These are phyloP conservation scores for Pseudocercospora crystallina DNA, from an alignment of 2,329 filamentous ascomycete genomes.

Conservation along the genomic window DNA sequence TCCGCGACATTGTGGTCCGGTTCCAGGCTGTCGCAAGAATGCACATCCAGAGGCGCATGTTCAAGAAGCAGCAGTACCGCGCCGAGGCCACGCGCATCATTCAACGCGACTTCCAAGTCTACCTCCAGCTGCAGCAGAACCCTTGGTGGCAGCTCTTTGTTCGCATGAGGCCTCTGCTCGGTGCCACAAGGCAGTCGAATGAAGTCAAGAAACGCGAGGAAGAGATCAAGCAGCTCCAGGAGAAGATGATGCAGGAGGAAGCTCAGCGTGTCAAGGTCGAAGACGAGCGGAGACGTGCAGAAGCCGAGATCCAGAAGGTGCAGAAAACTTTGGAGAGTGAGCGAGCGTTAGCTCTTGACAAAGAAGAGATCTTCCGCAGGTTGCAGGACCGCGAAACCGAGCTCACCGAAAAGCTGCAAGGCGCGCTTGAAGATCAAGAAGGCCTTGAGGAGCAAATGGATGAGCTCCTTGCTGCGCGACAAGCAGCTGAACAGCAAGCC, in stretches of 20 bases:
- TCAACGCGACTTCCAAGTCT: conserved; percentile 89
- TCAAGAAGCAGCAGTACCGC: conserved; percentile 89
- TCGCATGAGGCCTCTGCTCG: conserved; percentile 91
- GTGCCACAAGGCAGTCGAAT: conserved; percentile 83
- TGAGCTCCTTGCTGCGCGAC: conserved; percentile 82
- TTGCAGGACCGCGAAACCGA: conserved; percentile 88
- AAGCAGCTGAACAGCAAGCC: conserved; percentile 80
- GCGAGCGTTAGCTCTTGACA: conserved; percentile 90
- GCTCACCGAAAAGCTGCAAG: conserved; percentile 87
- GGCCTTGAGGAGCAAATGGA: conserved; percentile 91
- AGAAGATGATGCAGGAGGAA: conserved; percentile 76
- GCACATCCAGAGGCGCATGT: conserved; percentile 81
- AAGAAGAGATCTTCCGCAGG: conserved; percentile 98
- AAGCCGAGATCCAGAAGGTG: conserved; percentile 82
- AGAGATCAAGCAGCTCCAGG: conserved; percentile 82
- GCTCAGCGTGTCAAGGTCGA: conserved; percentile 77
- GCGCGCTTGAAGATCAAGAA: conserved; percentile 91
- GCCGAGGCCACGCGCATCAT: conserved; percentile 94
- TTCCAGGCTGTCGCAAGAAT: conserved; percentile 93
- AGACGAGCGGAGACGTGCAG: conserved; percentile 83
- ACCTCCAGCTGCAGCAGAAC: conserved; percentile 83
- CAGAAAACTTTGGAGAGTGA: conserved; percentile 96
- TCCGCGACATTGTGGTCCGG: conserved; percentile 86
- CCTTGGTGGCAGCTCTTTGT: conserved; percentile 97
- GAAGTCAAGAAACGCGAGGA: conserved; percentile 96